Percentiles rank a stretch among this genome's conserved stretches.
These are phyloP conservation scores for Acacia melanoxylon DNA, from an alignment of 306 rosid genomes.

Conservation along the genomic window DNA sequence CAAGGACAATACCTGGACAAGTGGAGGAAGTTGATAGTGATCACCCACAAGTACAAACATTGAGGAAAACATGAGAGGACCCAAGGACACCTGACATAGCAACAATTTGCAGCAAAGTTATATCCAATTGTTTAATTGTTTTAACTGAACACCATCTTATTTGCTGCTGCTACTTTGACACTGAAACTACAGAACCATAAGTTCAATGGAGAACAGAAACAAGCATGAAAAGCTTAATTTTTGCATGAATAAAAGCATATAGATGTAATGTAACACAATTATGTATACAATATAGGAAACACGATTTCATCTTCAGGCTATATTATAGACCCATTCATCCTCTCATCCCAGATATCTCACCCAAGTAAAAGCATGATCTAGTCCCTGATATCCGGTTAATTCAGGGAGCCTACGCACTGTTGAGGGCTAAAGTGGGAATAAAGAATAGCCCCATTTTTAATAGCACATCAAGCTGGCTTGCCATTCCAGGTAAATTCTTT, in stretches of 20 bases:
- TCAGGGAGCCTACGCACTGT: background rate
- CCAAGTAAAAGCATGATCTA: background rate
- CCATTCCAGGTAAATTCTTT: background rate
- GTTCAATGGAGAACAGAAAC: background rate
- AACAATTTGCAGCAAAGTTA: conserved; percentile 23
- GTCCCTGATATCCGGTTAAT: background rate
- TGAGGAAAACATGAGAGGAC: conserved; percentile 88
- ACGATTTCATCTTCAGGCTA: background rate
- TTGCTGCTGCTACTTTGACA: background rate
- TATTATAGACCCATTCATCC: background rate
- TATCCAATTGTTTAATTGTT: background rate
- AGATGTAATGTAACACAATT: background rate
- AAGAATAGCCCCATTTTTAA: background rate
- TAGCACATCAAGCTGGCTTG: background rate
- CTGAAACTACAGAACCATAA: background rate
- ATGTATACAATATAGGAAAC: background rate
- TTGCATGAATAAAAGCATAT: background rate
- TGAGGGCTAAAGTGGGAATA: background rate
- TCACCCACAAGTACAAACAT: conserved; percentile 91
- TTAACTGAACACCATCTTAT: background rate
- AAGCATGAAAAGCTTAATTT: conserved; percentile 3
- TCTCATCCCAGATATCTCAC: background rate
- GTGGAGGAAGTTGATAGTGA: conserved; percentile 96
- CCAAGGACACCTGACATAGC: conserved; percentile 78
- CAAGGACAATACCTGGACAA: conserved; percentile 65